A percentile compares a stretch with the other conserved stretches of the same genome.
Conservation (phyloP, 2,329 filamentous ascomycete species). For the Aureobasidium lini region DNA sequence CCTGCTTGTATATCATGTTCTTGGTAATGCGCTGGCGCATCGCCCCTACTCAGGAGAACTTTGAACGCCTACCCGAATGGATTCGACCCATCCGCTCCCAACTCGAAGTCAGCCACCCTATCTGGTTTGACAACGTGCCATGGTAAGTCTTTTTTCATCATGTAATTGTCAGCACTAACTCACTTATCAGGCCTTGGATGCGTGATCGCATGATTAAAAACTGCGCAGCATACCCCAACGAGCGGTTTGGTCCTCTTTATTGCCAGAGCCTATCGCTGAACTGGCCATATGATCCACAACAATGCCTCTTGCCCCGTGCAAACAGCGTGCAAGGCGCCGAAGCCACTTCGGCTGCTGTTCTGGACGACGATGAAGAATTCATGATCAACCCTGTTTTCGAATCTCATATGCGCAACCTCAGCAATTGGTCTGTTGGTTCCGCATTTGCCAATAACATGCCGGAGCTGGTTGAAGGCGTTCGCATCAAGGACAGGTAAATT, state of each 20-base stretch:
- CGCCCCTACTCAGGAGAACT: conserved; percentile 69
- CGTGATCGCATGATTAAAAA: conserved; percentile 55
- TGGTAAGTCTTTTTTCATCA: conserved; percentile 42
- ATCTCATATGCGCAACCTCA: conserved; percentile 62
- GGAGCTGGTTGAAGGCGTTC: conserved; percentile 25
- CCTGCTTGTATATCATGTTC: conserved; percentile 80
- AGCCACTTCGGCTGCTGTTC: conserved; percentile 7
- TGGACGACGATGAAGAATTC: conserved; percentile 50
- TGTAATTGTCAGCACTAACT: background rate
- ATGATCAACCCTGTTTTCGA: conserved; percentile 85
- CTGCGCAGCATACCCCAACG: conserved; percentile 57
- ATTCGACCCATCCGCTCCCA: conserved; percentile 60
- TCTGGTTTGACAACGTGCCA: conserved; percentile 76
- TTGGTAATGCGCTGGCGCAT: conserved; percentile 77
- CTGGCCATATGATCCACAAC: conserved; percentile 73
- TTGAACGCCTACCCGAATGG: conserved; percentile 68
- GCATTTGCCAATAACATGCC: conserved; percentile 24
- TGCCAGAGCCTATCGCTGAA: conserved; percentile 62
- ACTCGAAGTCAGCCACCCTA: conserved; percentile 60
- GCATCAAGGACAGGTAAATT: conserved; percentile 19
- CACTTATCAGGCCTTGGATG: conserved; percentile 52
- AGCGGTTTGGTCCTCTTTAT: conserved; percentile 79
- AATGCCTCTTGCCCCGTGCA: conserved; percentile 47
- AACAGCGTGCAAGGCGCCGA: conserved; percentile 21
- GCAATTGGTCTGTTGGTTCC: conserved; percentile 67